Evolutionary conservation across 2,329 filamentous ascomycete species (phyloP).

Genomic region (Juglanconis oblonga): DNA sequence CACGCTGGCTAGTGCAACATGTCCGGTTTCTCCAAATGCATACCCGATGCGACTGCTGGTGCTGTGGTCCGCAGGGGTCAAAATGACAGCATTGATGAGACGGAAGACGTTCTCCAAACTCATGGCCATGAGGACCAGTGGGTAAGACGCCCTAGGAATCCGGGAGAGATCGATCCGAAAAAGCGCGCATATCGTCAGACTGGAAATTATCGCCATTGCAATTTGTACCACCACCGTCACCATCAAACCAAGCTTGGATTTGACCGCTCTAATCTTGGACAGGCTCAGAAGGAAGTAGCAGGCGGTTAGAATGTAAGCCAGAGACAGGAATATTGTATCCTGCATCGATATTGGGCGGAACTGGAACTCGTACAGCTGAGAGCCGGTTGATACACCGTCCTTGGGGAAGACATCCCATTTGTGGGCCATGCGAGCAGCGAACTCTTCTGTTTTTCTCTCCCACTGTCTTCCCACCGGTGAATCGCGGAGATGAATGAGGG

Average conservation of each 20-base stretch:
- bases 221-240: slow-evolving; percentile 69
- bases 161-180: slow-evolving; percentile 72
- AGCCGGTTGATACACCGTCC: slow-evolving; percentile 50
- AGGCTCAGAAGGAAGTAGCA: slow-evolving; percentile 66
- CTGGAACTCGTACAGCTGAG: slow-evolving; percentile 73
- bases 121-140: slow-evolving; percentile 72
- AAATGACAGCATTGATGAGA: slow-evolving; percentile 73
- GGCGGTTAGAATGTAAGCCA: slow-evolving; percentile 63
- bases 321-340: slow-evolving; percentile 61
- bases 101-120: slow-evolving; percentile 78
- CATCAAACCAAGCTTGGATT: slow-evolving; percentile 71
- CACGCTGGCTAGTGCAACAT: slow-evolving; percentile 65
- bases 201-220: slow-evolving; percentile 69
- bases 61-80: slow-evolving; percentile 65
- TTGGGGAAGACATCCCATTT: slow-evolving; percentile 66
- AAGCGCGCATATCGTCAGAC: slow-evolving; percentile 75
- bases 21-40: slow-evolving; percentile 70
- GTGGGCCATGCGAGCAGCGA: slow-evolving; percentile 47
- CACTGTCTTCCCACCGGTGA: slow-evolving; percentile 64
- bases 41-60: slow-evolving; percentile 69
- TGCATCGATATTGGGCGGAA: slow-evolving; percentile 69
- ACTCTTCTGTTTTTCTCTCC: slow-evolving; percentile 54
- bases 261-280: slow-evolving; percentile 69
- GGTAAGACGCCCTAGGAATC: slow-evolving; percentile 72
- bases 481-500: slow-evolving; percentile 65